These are phyloP conservation scores for Mortierella hygrophila DNA, from an alignment of 192 early-diverging fungal species.

Conservation along the genomic window DNA sequence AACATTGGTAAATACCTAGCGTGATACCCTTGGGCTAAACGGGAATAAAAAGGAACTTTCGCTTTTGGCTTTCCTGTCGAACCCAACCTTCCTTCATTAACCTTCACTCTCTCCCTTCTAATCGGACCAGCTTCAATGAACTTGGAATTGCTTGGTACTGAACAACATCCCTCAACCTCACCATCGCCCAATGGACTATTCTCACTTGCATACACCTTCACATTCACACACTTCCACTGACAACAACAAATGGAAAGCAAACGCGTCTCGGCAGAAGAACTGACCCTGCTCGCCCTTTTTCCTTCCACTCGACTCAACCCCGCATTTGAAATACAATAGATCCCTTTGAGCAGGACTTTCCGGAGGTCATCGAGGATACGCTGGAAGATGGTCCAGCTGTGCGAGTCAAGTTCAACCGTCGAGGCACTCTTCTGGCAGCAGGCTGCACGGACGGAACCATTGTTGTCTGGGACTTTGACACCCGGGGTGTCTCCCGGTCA, in stretches of 20 bases:
- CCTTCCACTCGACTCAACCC: not conserved
- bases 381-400: constrained; percentile 78
- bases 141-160: constrained; percentile 61
- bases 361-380: constrained; percentile 81
- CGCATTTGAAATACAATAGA: constrained; percentile 54
- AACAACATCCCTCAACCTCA: not conserved
- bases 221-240: too few relatives aligned
- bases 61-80: not conserved
- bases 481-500: constrained; percentile 77
- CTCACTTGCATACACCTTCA: not conserved
- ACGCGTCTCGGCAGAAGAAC: not conserved
- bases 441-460: constrained; percentile 85
- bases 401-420: constrained; percentile 80
- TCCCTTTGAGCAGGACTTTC: constrained; percentile 87
- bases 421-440: constrained; percentile 85
- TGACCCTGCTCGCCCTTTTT: not conserved
- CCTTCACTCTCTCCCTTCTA: not conserved
- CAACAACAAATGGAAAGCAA: not conserved
- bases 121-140: constrained; percentile 55
- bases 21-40: not conserved
- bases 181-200: not conserved
- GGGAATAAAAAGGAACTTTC: not conserved
- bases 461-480: constrained; percentile 91
- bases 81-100: not conserved
- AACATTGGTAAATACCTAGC: not conserved